Conservation (phyloP, 345 rosid species). For the Citrus hindsii region DNA sequence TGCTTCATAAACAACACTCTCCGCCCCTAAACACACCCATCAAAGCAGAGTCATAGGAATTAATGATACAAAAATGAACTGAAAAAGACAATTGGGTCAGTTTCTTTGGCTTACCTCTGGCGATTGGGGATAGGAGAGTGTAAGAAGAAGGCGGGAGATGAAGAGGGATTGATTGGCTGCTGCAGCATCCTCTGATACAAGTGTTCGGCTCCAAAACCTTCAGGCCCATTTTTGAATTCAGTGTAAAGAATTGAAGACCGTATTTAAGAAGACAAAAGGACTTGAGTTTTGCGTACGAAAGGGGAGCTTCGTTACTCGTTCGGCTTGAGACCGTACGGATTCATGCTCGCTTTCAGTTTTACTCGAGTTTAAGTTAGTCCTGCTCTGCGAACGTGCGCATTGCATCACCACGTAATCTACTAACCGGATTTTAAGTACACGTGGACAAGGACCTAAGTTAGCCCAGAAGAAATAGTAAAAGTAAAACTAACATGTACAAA, state of each 20-base stretch:
- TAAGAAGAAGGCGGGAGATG: slow-evolving; percentile 74
- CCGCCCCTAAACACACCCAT: slow-evolving; percentile 48
- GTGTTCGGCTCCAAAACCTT: slow-evolving; percentile 72
- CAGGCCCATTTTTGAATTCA: slow-evolving; percentile 40
- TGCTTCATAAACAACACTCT: slow-evolving; percentile 84
- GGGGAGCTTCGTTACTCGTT: background rate
- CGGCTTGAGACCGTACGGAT: background rate
- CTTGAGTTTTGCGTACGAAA: background rate
- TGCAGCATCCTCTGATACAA: slow-evolving; percentile 86
- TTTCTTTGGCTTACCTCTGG: slow-evolving; percentile 42
- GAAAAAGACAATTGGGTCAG: background rate
- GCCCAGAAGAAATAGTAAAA: too few species aligned
- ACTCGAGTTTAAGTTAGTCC: too few species aligned
- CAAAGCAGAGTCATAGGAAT: background rate
- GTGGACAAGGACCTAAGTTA: too few species aligned
- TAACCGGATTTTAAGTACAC: too few species aligned
- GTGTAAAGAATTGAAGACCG: background rate
- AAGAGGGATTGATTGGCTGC: slow-evolving; percentile 73
- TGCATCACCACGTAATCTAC: too few species aligned
- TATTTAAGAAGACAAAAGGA: background rate
- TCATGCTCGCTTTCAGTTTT: background rate
- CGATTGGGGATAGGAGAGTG: slow-evolving; percentile 69
- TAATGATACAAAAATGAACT: background rate
- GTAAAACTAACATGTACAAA: too few species aligned
- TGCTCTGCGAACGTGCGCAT: too few species aligned